Base-by-base conservation (phyloP, 2,329 filamentous ascomycete species). In the Calonectria hongkongensis region DNA sequence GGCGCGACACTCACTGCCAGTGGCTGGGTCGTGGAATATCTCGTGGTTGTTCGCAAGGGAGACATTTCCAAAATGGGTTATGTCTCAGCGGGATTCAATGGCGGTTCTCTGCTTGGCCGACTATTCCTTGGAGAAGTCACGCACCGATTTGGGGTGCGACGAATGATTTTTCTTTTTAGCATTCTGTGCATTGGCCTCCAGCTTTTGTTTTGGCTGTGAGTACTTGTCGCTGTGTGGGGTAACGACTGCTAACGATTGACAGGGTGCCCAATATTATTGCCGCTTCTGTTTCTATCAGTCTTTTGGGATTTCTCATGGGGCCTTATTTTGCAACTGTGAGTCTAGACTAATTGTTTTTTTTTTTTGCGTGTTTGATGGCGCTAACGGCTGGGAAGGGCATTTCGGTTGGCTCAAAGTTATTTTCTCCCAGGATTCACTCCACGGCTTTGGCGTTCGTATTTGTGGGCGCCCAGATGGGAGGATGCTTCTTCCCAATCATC, bases 1-100 rank as follows among this genome's bases (percentile, higher is more conserved):
- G 91, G 92, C 0, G 88, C 87, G 0, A 80, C 79, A 1, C 86
- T 91, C 2, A 93, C 91, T 0, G 88, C 90, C 0, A 81, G 84
- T 72, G 91, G 92, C 1, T 93, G 91, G 92, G 88, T 93, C 0
- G 91, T 93, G 2, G 90, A 92, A 74, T 93, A 91, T 68, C 85
- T 93, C 3, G 88, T 92, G 8, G 86, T 87, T 2, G 89, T 90
- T n/a, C 88, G 91, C 0, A 83, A 88, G 3, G 91, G 91, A 0
- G 83, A 89, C 2, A 82, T 93, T 0, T 84, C 88, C 0, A 84
- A 88, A 21, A 89, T 92, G 81, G 91, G 91, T 0, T 93, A 93
- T 65, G 88, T 93, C 0, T 89, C 91, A 0, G 88, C 91, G 0
- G 91, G 90, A 3, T 90, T 89, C 75, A 91, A 87, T 58, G 91